These are phyloP conservation scores for Moricandia moricandioides DNA, from an alignment of 345 rosid species.

Conservation along the genomic window DNA sequence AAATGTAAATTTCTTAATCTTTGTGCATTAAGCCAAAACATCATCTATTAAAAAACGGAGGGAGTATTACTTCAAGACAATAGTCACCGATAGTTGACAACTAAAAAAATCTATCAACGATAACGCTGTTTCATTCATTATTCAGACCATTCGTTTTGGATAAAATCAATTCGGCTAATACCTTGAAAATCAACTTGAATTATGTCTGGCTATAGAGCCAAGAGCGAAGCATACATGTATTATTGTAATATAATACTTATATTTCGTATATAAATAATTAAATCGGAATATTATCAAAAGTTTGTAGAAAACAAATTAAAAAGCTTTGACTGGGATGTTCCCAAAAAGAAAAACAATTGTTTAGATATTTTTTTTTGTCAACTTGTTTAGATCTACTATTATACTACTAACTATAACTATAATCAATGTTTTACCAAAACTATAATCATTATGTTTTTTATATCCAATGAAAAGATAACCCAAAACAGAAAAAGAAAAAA, in stretches of 20 bases:
- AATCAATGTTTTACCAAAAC: not conserved
- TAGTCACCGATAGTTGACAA: not conserved
- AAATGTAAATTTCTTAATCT: too few species aligned
- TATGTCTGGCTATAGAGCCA: not conserved
- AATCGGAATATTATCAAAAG: not conserved
- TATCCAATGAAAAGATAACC: not conserved
- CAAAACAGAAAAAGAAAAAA: not conserved
- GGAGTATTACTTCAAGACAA: too few species aligned
- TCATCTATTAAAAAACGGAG: too few species aligned
- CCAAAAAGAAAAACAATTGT: not conserved
- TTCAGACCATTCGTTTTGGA: constrained; percentile 14
- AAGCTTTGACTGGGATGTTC: not conserved
- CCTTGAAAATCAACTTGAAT: not conserved
- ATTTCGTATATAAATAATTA: not conserved
- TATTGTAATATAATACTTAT: not conserved
- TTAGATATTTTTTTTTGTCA: too few species aligned
- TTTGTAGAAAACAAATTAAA: not conserved
- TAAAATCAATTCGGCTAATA: not conserved
- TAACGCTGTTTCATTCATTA: not conserved
- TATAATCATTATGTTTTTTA: not conserved
- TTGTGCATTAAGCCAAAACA: too few species aligned
- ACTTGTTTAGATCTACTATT: too few species aligned
- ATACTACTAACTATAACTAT: not conserved
- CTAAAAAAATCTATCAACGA: not conserved
- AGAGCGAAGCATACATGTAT: not conserved